Evolutionary conservation across 192 early-diverging fungal species (phyloP).

Genomic region (Chytriomyces sp.): DNA sequence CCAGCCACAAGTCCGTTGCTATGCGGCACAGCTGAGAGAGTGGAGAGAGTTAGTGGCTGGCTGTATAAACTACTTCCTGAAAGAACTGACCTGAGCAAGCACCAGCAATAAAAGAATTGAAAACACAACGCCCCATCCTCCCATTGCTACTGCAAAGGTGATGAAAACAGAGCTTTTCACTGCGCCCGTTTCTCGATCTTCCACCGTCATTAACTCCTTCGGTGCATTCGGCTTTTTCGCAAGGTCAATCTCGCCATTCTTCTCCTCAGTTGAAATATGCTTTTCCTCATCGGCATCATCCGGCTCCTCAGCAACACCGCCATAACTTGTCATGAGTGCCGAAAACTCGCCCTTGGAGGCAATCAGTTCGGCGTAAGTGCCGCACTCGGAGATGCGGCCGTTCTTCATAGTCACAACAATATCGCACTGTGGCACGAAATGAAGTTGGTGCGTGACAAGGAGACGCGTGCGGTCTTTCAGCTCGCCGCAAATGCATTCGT

Average conservation of each 20-base stretch:
- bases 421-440: slow-evolving; percentile 71
- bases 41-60: too few species aligned
- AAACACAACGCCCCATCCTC: slow-evolving; percentile 21
- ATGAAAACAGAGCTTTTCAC: slow-evolving; percentile 39
- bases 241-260: not conserved
- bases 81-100: slow-evolving; percentile 47
- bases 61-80: too few species aligned
- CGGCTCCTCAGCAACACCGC: slow-evolving; percentile 51
- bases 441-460: slow-evolving; percentile 76
- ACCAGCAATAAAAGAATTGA: slow-evolving; percentile 33
- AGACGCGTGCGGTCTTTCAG: slow-evolving; percentile 76
- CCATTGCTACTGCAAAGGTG: slow-evolving; percentile 39
- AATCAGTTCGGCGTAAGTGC: slow-evolving; percentile 61
- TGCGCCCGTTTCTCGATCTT: slow-evolving; percentile 72
- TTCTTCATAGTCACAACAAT: slow-evolving; percentile 71
- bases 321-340: slow-evolving; percentile 59
- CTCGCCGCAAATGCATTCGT: slow-evolving; percentile 66
- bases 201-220: slow-evolving; percentile 66
- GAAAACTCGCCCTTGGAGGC: slow-evolving; percentile 55
- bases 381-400: slow-evolving; percentile 67
- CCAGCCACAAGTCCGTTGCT: slow-evolving; percentile 47
- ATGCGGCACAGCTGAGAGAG: slow-evolving; percentile 49
- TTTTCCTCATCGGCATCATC: slow-evolving; percentile 43
- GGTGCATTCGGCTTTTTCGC: not conserved
- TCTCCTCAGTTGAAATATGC: not conserved